These are phyloP conservation scores for Xylaria sp. DNA, from an alignment of 2,329 filamentous ascomycete species.

Conservation along the genomic window DNA sequence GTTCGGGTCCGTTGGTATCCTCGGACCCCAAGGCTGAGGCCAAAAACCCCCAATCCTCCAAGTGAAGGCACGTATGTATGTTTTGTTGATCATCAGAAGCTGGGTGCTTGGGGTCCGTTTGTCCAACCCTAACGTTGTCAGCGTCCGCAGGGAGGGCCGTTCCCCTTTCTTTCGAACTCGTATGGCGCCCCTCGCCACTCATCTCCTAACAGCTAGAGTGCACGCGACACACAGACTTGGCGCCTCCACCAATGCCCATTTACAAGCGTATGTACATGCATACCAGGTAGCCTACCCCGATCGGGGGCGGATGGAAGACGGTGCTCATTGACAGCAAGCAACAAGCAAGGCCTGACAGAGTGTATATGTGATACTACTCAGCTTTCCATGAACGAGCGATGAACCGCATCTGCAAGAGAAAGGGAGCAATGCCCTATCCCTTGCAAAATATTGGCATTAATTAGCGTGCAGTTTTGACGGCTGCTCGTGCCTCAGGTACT, in stretches of 20 bases:
- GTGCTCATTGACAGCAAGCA: conserved; percentile 15
- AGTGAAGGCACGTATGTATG: background rate
- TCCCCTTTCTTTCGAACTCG: conserved; percentile 12
- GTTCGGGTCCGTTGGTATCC: conserved; percentile 25
- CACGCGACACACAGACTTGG: conserved; percentile 25
- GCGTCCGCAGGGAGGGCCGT: conserved; percentile 2
- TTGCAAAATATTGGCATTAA: conserved; percentile 3
- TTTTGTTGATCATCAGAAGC: conserved; percentile 7
- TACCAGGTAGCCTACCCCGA: conserved; percentile 3
- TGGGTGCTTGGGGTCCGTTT: conserved; percentile 43
- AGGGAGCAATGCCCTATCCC: conserved; percentile 11
- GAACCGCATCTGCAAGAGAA: conserved; percentile 21
- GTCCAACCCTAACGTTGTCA: conserved; percentile 19
- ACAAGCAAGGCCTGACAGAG: conserved; percentile 21
- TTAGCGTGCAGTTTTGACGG: background rate
- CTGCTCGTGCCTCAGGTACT: background rate
- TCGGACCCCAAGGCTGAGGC: conserved; percentile 42
- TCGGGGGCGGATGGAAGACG: background rate
- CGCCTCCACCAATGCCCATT: conserved; percentile 15
- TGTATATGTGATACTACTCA: conserved; percentile 18
- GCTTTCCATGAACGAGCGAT: conserved; percentile 20
- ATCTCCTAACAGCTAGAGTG: background rate
- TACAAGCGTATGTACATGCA: conserved; percentile 21
- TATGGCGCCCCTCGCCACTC: conserved; percentile 18
- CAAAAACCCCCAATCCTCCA: conserved; percentile 29